Conservation (phyloP, 768 basidiomycete genomes). For the Terana coerulea region DNA sequence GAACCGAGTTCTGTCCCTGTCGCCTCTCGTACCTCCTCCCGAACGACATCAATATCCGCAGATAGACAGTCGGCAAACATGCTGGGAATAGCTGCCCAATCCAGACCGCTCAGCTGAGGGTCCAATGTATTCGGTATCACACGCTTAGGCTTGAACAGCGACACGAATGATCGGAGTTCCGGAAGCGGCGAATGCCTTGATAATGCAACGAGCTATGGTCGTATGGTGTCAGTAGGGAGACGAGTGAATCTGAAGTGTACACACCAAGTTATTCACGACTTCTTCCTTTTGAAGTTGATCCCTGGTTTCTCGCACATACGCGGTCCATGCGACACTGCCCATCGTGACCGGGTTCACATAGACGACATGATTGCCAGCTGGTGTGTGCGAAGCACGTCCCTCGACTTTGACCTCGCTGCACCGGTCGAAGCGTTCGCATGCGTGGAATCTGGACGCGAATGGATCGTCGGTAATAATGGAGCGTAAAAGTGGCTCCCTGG, state of each 20-base stretch:
- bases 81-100: conserved; percentile 68
- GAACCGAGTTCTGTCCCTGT: conserved; percentile 6
- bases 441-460: conserved; percentile 78
- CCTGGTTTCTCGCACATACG: conserved; percentile 41
- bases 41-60: conserved; percentile 18
- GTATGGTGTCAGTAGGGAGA: not conserved
- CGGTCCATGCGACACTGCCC: conserved; percentile 53
- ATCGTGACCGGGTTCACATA: conserved; percentile 83
- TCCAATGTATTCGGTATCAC: conserved; percentile 79
- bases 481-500: conserved; percentile 57
- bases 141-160: conserved; percentile 71
- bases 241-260: conserved; percentile 12
- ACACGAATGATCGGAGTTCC: conserved; percentile 78
- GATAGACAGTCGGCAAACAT: conserved; percentile 64
- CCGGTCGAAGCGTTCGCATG: conserved; percentile 81
- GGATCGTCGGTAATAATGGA: conserved; percentile 59
- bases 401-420: conserved; percentile 58
- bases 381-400: conserved; percentile 13
- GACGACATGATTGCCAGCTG: conserved; percentile 53
- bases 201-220: conserved; percentile 69
- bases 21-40: conserved; percentile 17
- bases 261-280: conserved; percentile 60
- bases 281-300: conserved; percentile 41
- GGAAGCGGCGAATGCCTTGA: conserved; percentile 85
- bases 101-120: conserved; percentile 48